These are phyloP conservation scores for Fusarium siculi DNA, from an alignment of 2,329 filamentous ascomycete genomes.

Conservation along the genomic window DNA sequence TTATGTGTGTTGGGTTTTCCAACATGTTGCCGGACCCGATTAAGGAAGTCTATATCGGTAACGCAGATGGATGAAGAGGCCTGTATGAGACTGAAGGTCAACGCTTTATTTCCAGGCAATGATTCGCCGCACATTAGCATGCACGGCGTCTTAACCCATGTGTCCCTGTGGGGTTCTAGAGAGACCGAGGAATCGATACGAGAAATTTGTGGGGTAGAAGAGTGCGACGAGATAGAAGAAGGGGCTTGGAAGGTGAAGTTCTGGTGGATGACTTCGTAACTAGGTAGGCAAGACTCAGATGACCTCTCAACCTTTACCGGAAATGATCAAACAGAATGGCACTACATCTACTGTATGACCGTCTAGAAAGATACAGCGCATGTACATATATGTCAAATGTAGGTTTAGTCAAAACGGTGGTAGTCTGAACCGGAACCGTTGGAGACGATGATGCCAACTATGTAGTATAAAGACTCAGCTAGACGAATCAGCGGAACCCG, in stretches of 20 bases:
- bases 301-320: neutral
- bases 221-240: neutral
- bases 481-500: neutral
- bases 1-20: neutral
- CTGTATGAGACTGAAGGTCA: neutral
- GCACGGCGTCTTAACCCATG: neutral
- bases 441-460: slow-evolving; percentile 1
- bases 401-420: neutral
- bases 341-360: neutral
- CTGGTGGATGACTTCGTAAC: neutral
- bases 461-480: neutral
- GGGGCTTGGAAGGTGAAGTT: neutral
- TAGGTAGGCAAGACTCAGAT: neutral
- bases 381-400: neutral
- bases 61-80: neutral
- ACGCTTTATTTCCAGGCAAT: neutral
- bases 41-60: neutral
- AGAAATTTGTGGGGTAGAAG: slow-evolving; percentile 5
- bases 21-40: neutral
- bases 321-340: neutral
- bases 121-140: neutral
- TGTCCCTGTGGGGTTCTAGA: slow-evolving; percentile 1
- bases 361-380: neutral
- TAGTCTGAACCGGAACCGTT: neutral
- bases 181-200: neutral